Conservation (phyloP, 345 rosid genomes). For the Salix caprea region DNA sequence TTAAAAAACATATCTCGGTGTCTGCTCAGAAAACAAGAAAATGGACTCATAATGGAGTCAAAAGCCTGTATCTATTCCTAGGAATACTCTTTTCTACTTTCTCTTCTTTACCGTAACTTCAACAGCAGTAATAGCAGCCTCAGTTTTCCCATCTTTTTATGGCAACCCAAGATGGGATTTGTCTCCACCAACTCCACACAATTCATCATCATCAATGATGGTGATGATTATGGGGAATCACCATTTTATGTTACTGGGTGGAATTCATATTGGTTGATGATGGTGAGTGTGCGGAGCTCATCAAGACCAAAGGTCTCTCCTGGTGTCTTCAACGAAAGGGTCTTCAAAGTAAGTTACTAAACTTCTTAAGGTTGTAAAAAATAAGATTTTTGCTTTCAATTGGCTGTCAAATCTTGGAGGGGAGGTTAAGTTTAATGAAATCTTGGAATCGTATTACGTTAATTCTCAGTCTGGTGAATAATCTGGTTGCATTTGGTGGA, state of each 20-base stretch:
- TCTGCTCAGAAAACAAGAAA: not conserved
- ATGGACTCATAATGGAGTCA: constrained; percentile 29
- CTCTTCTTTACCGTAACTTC: constrained; percentile 30
- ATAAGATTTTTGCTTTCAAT: not conserved
- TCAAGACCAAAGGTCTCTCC: constrained; percentile 34
- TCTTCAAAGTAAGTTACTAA: constrained; percentile 27
- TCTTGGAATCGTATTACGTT: constrained; percentile 26
- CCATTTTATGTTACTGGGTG: constrained; percentile 33
- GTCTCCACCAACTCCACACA: constrained; percentile 34
- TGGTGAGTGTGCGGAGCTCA: constrained; percentile 26
- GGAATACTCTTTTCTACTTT: constrained; percentile 24
- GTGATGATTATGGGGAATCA: not conserved
- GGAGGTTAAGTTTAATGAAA: not conserved
- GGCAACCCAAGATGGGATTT: constrained; percentile 40
- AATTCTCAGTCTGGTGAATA: constrained; percentile 48
- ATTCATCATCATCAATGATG: constrained; percentile 23
- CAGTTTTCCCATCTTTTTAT: constrained; percentile 19
- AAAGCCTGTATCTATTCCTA: constrained; percentile 23
- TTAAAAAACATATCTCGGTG: constrained; percentile 2
- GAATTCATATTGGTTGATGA: constrained; percentile 43
- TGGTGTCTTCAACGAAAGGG: constrained; percentile 42
- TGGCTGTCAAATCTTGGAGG: not conserved
- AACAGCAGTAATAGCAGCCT: not conserved
- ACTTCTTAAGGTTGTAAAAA: not conserved
- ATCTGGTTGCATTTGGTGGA: constrained; percentile 48